phyloP scores from a whole-genome alignment of 805 yeast species.

The Teunomyces kruisii region DNA sequence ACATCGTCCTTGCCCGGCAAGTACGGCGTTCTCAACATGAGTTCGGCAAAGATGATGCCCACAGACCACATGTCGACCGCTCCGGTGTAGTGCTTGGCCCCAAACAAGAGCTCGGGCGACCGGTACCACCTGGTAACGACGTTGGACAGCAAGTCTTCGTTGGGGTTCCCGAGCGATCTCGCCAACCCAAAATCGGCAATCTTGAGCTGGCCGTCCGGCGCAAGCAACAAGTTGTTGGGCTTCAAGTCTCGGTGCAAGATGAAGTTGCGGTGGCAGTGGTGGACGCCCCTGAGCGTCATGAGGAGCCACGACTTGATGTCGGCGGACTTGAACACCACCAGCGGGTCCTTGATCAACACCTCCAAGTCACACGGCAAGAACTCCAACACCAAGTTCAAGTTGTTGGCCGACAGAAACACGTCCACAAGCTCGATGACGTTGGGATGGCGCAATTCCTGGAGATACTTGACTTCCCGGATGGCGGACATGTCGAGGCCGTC shows the following conservation, averaged over 20 bases:
- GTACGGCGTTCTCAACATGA: slow-evolving; percentile 93
- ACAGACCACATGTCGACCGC: slow-evolving; percentile 48
- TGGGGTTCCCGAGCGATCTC: slow-evolving; percentile 70
- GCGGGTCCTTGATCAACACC: slow-evolving; percentile 77
- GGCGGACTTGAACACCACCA: slow-evolving; percentile 73
- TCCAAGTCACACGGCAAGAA: slow-evolving; percentile 92
- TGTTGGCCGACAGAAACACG: slow-evolving; percentile 68
- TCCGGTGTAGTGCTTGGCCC: slow-evolving; percentile 44
- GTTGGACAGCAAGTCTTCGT: slow-evolving; percentile 79
- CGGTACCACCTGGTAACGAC: slow-evolving; percentile 98
- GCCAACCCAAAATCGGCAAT: slow-evolving; percentile 98
- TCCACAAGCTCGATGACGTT: slow-evolving; percentile 88
- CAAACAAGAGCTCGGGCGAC: slow-evolving; percentile 61
- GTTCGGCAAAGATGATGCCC: slow-evolving; percentile 81
- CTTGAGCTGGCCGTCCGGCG: slow-evolving; percentile 85
- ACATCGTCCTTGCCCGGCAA: slow-evolving; percentile 88
- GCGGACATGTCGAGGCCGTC: slow-evolving; percentile 99
- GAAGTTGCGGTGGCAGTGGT: slow-evolving; percentile 91
- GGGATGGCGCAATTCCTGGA: slow-evolving; percentile 72
- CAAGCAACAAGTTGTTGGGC: slow-evolving; percentile 84
- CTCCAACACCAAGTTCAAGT: slow-evolving; percentile 85
- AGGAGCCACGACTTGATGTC: slow-evolving; percentile 92
- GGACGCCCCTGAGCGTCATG: slow-evolving; percentile 92
- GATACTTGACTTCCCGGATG: slow-evolving; percentile 83
- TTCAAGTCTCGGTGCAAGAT: slow-evolving; percentile 91